Evolutionary conservation across 1,139 yeast species (phyloP).

Genomic region (Pichia sp.): DNA sequence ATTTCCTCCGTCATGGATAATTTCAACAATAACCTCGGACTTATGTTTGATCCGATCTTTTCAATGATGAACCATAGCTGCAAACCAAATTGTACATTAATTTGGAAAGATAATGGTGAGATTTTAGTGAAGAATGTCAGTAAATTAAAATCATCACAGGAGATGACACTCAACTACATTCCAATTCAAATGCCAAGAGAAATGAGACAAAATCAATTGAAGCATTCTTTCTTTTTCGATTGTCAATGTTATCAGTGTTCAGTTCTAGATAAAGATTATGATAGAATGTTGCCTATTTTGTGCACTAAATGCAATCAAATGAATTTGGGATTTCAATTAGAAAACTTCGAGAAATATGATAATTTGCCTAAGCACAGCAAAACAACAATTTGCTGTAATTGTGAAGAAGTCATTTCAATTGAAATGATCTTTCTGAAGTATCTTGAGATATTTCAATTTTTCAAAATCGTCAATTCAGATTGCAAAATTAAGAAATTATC

Average conservation of each 20-base stretch:
- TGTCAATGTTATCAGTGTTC: constrained; percentile 37
- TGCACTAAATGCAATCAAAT: constrained; percentile 18
- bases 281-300: constrained; percentile 22
- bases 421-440: constrained; percentile 3
- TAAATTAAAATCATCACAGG: constrained; percentile 29
- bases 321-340: constrained; percentile 13
- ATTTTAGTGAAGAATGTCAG: constrained; percentile 26
- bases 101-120: constrained; percentile 24
- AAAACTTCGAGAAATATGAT: constrained; percentile 5
- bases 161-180: constrained; percentile 36
- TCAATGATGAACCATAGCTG: constrained; percentile 37
- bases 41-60: constrained; percentile 38
- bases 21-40: constrained; percentile 33
- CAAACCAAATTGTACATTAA: constrained; percentile 32
- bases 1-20: constrained; percentile 30
- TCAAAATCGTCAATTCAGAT: constrained; percentile 1
- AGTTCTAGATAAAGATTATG: constrained; percentile 13
- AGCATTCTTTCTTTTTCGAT: constrained; percentile 33
- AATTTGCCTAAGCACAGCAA: background rate
- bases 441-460: constrained; percentile 3
- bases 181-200: constrained; percentile 30
- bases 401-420: constrained; percentile 7
- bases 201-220: constrained; percentile 28
- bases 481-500: background rate
- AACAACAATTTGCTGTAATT: constrained; percentile 4